phyloP scores from a whole-genome alignment of 495 filamentous ascomycete species.

The Cercophora samala region DNA sequence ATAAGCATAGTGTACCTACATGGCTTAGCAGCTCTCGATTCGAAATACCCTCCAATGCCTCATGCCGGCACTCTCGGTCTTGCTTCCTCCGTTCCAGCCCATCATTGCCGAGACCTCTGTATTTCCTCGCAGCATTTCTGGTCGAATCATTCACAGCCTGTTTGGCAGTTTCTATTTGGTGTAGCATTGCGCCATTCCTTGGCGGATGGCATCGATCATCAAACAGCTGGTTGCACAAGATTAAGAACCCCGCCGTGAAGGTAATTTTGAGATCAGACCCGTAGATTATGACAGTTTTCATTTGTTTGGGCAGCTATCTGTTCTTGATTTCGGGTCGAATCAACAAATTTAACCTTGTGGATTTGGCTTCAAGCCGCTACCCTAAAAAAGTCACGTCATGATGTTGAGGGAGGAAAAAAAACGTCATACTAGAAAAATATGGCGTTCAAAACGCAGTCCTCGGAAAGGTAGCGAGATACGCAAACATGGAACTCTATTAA shows the following conservation, averaged over 20 bases:
- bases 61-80: background rate
- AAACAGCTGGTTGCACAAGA: background rate
- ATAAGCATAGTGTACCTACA: background rate
- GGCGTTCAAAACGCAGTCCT: no score
- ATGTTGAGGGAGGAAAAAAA: background rate
- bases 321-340: no score
- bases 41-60: background rate
- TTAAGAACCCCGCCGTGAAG: background rate
- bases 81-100: background rate
- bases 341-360: background rate
- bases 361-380: background rate
- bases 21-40: no score
- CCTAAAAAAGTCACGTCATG: background rate
- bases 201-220: conserved; percentile 8
- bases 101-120: background rate
- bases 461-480: no score
- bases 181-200: conserved; percentile 13
- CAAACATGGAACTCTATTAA: no score
- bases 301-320: background rate
- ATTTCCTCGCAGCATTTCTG: background rate
- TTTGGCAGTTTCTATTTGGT: conserved; percentile 1
- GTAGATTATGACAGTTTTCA: background rate
- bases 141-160: background rate
- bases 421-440: background rate
- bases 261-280: background rate